Evolutionary conservation across 139 green algal species (phyloP).

Genomic region (Trebouxia sp.): DNA sequence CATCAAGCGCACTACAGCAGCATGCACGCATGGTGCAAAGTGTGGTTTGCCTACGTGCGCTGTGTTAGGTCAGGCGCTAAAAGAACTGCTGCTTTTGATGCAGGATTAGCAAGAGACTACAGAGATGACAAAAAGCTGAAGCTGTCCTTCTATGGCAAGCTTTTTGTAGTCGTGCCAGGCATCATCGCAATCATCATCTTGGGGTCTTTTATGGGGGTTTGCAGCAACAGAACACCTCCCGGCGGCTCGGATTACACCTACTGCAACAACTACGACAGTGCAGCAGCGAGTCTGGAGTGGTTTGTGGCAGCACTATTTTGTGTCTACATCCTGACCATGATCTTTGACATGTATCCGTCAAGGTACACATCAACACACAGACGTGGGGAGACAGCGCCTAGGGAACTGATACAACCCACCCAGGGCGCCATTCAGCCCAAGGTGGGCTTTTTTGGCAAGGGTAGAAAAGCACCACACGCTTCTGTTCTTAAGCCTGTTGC

Average conservation of each 20-base stretch:
- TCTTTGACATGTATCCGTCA: conserved; percentile 23
- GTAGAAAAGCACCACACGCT: too few species aligned
- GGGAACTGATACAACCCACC: not conserved
- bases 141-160: conserved; percentile 13
- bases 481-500: too few species aligned
- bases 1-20: not conserved
- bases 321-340: conserved; percentile 25
- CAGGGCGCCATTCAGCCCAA: not conserved
- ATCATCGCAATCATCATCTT: conserved; percentile 22
- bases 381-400: not conserved
- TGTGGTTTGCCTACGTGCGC: not conserved
- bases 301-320: conserved; percentile 6
- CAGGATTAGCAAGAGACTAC: conserved; percentile 26
- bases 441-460: not conserved
- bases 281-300: conserved; percentile 22
- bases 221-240: not conserved
- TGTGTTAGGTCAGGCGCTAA: not conserved
- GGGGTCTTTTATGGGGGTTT: not conserved
- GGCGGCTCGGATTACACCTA: not conserved
- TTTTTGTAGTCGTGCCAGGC: conserved; percentile 3
- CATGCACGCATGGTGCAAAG: not conserved
- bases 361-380: conserved; percentile 22
- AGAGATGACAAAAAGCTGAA: not conserved
- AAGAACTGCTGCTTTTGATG: not conserved
- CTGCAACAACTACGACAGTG: not conserved